These are phyloP conservation scores for Naganishia onofrii DNA, from an alignment of 768 basidiomycete genomes.

Conservation along the genomic window DNA sequence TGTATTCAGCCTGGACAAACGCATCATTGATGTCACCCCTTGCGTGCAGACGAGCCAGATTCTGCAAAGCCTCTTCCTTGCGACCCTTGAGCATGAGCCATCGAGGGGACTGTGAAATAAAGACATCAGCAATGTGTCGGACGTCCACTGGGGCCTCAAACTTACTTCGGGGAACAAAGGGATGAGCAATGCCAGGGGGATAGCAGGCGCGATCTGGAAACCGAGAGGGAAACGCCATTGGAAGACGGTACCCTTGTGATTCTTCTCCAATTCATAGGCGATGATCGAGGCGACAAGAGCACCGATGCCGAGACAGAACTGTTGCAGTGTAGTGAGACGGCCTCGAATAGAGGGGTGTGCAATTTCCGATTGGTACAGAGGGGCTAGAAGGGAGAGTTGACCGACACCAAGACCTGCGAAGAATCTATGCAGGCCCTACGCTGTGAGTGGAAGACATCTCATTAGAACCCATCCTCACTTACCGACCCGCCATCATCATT, in stretches of 20 bases:
- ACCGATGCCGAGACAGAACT: conserved; percentile 49
- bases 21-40: conserved; percentile 57
- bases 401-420: conserved; percentile 78
- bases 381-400: conserved; percentile 76
- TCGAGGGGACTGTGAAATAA: conserved; percentile 53
- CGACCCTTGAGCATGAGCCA: conserved; percentile 61
- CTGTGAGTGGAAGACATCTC: neutral
- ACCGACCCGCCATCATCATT: conserved; percentile 33
- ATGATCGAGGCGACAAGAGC: conserved; percentile 60
- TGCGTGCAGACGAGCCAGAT: conserved; percentile 60
- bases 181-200: conserved; percentile 60
- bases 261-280: conserved; percentile 43
- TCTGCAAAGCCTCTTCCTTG: conserved; percentile 55
- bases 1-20: conserved; percentile 56
- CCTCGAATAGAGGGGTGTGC: conserved; percentile 62
- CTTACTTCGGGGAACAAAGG: conserved; percentile 57
- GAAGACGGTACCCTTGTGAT: conserved; percentile 35
- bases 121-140: conserved; percentile 19
- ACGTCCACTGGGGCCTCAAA: neutral
- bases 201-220: conserved; percentile 54
- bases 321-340: conserved; percentile 60
- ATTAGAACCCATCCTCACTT: neutral
- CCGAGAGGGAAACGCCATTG: conserved; percentile 61
- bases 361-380: conserved; percentile 64
- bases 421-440: conserved; percentile 52